Conservation (phyloP, 2,329 filamentous ascomycete species). For the Leptographium wingfieldii region DNA sequence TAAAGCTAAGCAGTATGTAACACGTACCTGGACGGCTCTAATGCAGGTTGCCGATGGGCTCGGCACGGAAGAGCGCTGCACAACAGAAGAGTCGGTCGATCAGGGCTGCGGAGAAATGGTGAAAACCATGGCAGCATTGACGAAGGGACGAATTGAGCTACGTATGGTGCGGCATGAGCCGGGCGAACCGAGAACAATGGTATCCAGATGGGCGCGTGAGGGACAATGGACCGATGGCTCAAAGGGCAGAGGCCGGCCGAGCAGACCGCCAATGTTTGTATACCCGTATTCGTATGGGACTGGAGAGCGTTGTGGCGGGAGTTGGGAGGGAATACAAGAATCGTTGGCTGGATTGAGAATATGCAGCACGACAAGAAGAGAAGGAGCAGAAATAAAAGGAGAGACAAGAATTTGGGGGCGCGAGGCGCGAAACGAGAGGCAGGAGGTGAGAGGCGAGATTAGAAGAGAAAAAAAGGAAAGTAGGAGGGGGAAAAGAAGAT, state of each 20-base stretch:
- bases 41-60: background rate
- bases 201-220: background rate
- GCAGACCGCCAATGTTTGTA: background rate
- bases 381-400: background rate
- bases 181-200: background rate
- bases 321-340: background rate
- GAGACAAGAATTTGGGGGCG: background rate
- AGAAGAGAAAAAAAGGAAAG: background rate
- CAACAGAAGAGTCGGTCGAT: background rate
- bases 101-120: background rate
- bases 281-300: background rate
- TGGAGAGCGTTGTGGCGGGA: background rate
- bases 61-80: background rate
- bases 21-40: slow-evolving; percentile 3
- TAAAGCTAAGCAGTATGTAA: background rate
- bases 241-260: background rate
- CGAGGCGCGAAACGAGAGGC: background rate
- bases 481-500: background rate
- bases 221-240: background rate
- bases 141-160: background rate
- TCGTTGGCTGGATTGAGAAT: background rate
- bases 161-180: background rate
- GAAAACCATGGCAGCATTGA: background rate
- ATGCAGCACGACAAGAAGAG: background rate
- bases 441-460: background rate